Percentiles rank a stretch among this genome's conserved stretches.
Conservation (phyloP, 306 rosid species). For the Glycyrrhiza uralensis region DNA sequence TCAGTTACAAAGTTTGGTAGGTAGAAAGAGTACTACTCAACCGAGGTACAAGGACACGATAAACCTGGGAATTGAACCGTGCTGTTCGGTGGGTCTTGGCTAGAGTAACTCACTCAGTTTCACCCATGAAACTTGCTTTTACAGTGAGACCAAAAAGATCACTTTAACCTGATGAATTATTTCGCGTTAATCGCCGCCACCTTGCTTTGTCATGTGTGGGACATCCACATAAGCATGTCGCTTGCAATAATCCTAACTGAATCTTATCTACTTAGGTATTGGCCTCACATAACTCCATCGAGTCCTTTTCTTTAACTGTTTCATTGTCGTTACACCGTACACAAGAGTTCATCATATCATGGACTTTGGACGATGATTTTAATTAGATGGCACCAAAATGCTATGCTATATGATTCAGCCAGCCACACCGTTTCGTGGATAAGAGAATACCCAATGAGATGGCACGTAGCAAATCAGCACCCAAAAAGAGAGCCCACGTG, state of each 20-base stretch:
- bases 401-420: not conserved
- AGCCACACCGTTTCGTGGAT: slow-evolving; percentile 17
- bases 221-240: slow-evolving; percentile 13
- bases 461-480: slow-evolving; percentile 13
- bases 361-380: not conserved
- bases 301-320: slow-evolving; percentile 21
- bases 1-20: no score
- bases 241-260: slow-evolving; percentile 20
- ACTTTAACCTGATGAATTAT: not conserved
- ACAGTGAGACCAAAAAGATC: no score
- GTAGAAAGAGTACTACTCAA: no score
- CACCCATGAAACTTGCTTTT: not conserved
- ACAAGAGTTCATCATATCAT: slow-evolving; percentile 10
- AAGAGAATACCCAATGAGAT: not conserved
- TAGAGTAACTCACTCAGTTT: not conserved
- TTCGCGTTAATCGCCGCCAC: not conserved
- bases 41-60: not conserved
- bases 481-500: not conserved
- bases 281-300: slow-evolving; percentile 6
- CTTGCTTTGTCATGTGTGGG: not conserved
- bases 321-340: slow-evolving; percentile 7
- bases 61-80: not conserved
- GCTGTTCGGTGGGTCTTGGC: not conserved
- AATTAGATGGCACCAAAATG: not conserved
- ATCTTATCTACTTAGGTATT: slow-evolving; percentile 23